Evolutionary conservation across 345 rosid genomes (phyloP).

Genomic region (Corchorus capsularis): DNA sequence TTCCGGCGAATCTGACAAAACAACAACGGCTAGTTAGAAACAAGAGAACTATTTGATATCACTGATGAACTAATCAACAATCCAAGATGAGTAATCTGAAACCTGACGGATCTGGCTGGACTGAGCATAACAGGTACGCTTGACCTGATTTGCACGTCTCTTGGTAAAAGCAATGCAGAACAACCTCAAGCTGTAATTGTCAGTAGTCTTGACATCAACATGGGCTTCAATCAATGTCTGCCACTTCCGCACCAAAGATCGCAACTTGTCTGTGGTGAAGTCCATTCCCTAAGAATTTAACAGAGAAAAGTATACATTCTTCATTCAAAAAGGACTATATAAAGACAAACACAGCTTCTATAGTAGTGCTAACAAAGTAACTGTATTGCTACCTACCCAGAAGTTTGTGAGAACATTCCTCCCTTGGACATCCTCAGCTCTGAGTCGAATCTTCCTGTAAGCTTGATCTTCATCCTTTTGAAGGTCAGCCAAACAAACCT

Average conservation of each 20-base stretch:
- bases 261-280: conserved; percentile 65
- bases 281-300: conserved; percentile 54
- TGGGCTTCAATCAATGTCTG: conserved; percentile 67
- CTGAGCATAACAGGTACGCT: conserved; percentile 72
- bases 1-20: conserved; percentile 52
- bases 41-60: background rate
- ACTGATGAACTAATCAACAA: background rate
- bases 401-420: conserved; percentile 66
- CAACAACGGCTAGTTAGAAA: background rate
- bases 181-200: conserved; percentile 62
- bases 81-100: too few relatives aligned
- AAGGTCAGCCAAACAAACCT: conserved; percentile 60
- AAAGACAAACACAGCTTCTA: background rate
- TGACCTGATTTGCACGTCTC: conserved; percentile 67
- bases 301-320: background rate
- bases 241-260: conserved; percentile 72
- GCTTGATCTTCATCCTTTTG: conserved; percentile 68
- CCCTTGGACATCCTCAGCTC: conserved; percentile 72
- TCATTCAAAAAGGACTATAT: background rate
- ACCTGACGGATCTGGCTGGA: conserved; percentile 71
- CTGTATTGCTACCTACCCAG: conserved; percentile 46
- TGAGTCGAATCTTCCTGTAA: conserved; percentile 60
- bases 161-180: conserved; percentile 71
- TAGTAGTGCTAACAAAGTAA: background rate
- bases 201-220: conserved; percentile 74